Evolutionary conservation across 371 early-diverging fungal species (phyloP).

Genomic region (Mortierella sp.): DNA sequence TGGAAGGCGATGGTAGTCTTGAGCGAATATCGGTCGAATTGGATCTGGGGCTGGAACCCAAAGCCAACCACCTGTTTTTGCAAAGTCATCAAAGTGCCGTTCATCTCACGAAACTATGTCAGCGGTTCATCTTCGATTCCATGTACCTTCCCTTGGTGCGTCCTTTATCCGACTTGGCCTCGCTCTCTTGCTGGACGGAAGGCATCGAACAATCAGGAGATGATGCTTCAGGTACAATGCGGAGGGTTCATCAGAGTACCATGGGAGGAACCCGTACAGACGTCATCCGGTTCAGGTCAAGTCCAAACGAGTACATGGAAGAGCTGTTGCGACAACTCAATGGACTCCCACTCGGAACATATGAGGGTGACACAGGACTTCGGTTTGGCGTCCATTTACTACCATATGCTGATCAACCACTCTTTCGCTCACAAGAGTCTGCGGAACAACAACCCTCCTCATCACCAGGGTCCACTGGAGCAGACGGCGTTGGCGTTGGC

Average conservation of each 20-base stretch:
- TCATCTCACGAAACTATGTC: conserved; percentile 59
- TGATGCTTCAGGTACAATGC: conserved; percentile 13
- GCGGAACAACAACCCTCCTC: conserved; percentile 4
- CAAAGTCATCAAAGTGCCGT: conserved; percentile 42
- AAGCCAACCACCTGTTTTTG: conserved; percentile 35
- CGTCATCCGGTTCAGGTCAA: conserved; percentile 50
- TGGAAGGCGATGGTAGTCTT: conserved; percentile 14
- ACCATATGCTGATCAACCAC: conserved; percentile 59
- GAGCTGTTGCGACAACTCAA: conserved; percentile 75
- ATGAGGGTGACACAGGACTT: conserved; percentile 65
- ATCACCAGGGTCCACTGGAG: neutral
- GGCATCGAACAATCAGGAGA: conserved; percentile 47
- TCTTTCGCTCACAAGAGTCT: conserved; percentile 15
- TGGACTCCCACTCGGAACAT: conserved; percentile 77
- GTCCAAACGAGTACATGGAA: conserved; percentile 73
- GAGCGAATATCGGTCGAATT: conserved; percentile 15
- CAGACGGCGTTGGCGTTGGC: conserved; percentile 1
- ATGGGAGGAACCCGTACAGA: conserved; percentile 43
- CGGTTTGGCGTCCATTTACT: conserved; percentile 65
- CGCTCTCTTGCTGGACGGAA: conserved; percentile 54
- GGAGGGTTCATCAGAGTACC: conserved; percentile 41
- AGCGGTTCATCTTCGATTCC: conserved; percentile 69
- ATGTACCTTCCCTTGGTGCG: conserved; percentile 62
- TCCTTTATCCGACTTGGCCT: conserved; percentile 57
- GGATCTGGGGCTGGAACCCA: conserved; percentile 38